Base-by-base conservation (phyloP, 1,284 basidiomycete species). In the Puccinia coronata region DNA sequence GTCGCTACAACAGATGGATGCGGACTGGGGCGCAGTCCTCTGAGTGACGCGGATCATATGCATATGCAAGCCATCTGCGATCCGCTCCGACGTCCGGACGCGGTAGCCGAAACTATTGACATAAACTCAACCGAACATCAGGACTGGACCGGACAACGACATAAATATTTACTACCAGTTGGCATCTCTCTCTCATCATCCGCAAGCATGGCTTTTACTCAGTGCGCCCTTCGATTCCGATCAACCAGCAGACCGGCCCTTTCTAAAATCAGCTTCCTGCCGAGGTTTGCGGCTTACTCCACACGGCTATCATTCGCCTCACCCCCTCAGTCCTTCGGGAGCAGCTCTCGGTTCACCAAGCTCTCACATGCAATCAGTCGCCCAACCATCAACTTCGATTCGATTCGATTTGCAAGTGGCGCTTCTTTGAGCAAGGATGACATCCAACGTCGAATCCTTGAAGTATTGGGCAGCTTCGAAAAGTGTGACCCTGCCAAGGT, bases 401-500 rank as follows among this genome's bases (percentile, higher is more conserved):
- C 61, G 39, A 39, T 81, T 57, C 39, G 80, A 18, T 81, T 81
- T 25, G 80, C 53, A 53, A 81, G 80, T 59, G 59, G 70, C 1
- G 71, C 49, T 31, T 65, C 80, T 2, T 43, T 81, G 25, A 72
- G 71, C 34, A 74, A 75, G 34, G 91, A 92, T 65, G 89, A 90
- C 85, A 94, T 99, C 85, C 90, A 93, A 86, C 86, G 89, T 84
- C 91, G 97, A 84, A 90, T 99, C 77, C 86, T 96, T 83, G 92
- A 95, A 82, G 93, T 98, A 73, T 88, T 99, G 86, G 93, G 94
- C 88, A 91, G 92, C 41, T 98, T 98, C 86, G 97, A 99, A 87
- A 98, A 98, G 88, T 93, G 98, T 79, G 91, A 97, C 87, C 88
- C 88, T 28, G 87, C 88, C 82, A 97, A 98, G 90, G 95, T 95